Base-by-base conservation (phyloP, 352 stramenopile genomes). In the Blastocystis sp. region DNA sequence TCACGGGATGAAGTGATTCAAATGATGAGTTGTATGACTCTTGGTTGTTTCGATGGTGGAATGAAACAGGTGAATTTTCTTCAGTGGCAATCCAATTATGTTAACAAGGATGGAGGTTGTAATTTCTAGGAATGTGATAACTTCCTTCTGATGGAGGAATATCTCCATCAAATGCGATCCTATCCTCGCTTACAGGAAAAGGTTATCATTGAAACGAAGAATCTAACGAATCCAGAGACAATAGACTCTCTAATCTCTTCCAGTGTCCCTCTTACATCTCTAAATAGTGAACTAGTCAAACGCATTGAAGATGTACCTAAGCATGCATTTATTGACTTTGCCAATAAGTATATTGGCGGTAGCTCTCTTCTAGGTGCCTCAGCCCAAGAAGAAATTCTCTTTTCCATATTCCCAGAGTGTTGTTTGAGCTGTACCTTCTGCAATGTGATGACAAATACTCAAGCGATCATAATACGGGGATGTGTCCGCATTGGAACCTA, bases 101-200 rank as follows among this genome's bases (percentile, higher is more conserved):
- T 57, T 24, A 24, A 11, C 6, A 57, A 29, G 2, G 35, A 12
- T 43, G 12, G 37, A 46, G 5, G 27, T 59, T 49, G 9, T 61
- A 9, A 58, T 32, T 2, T 9, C 0, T 46, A 61, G 51, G 3
- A 56, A 29, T 19, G 14, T 3, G 67, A 80, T 11, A 80, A 58
- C 12, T 80, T 80, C 43, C 67, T 80, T 12, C 35, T 80, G 7
- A 14, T 80, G 43, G 67, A 80, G 46, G 67, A 80, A 16, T 80
- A 80, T 49, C 19, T 80, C 19, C 39, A 80, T 32, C 67, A 56
- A 29, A 80, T 59, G 67, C 29, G 29, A 51, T 27, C 29, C 19
- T 73, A 39, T 39, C 39, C 61, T 24, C 21, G 24, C 9, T n/a
- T 39, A n/a, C 43, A 52, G 3, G 39, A 80, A 42, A 24, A 32